A percentile compares a stretch with the other conserved stretches of the same genome.
Conservation (phyloP, 345 rosid genomes). For the Salix exigua region DNA sequence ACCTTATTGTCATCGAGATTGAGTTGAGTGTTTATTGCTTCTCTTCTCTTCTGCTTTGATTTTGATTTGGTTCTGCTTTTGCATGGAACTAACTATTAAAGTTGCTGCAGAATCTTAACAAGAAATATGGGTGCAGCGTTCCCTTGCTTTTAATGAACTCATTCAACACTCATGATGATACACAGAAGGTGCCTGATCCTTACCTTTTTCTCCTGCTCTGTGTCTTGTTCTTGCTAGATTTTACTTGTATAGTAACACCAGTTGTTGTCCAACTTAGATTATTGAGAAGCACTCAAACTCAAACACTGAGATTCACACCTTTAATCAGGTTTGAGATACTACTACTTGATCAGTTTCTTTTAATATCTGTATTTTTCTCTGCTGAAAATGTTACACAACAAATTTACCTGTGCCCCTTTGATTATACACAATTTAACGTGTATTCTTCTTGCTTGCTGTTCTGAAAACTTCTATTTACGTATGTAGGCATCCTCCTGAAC, state of each 20-base stretch:
- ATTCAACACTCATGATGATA: constrained; percentile 92
- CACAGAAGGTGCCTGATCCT: constrained; percentile 55
- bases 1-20: constrained; percentile 87
- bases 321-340: constrained; percentile 69
- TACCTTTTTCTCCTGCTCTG: neutral
- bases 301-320: constrained; percentile 75
- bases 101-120: constrained; percentile 62
- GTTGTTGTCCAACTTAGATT: constrained; percentile 45
- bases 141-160: constrained; percentile 98
- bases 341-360: constrained; percentile 5
- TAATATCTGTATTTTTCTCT: neutral
- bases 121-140: constrained; percentile 81
- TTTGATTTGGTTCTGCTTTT: neutral
- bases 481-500: constrained; percentile 96
- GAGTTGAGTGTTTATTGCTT: constrained; percentile 48
- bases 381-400: constrained; percentile 5
- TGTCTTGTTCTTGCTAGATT: neutral
- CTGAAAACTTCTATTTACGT: neutral
- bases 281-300: constrained; percentile 78
- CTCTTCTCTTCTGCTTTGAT: neutral
- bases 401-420: constrained; percentile 4
- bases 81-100: constrained; percentile 8
- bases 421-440: no score
- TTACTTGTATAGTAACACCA: constrained; percentile 11
- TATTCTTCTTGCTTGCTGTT: neutral